A percentile compares a stretch with the other conserved stretches of the same genome.
These are phyloP conservation scores for Talaromyces sp. DNA, from an alignment of 2,329 filamentous ascomycete genomes.

Conservation along the genomic window DNA sequence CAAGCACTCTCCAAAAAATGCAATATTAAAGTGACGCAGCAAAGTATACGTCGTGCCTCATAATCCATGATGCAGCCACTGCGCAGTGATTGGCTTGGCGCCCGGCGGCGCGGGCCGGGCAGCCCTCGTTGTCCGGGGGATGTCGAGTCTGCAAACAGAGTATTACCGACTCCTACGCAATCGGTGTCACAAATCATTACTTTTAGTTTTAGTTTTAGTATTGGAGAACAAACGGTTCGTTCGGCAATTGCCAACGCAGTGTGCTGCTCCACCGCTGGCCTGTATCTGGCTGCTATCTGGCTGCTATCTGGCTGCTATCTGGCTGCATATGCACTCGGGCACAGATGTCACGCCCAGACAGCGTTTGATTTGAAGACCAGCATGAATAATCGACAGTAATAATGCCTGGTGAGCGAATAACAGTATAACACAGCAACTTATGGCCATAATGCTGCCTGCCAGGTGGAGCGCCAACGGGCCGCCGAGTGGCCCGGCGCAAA, in stretches of 20 bases:
- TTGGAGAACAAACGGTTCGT: no score
- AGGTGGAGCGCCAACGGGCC: neutral
- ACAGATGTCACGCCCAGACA: neutral
- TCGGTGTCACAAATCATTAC: no score
- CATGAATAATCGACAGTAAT: neutral
- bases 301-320: neutral
- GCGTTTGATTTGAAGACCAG: neutral
- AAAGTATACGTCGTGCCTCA: no score
- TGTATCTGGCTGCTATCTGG: neutral
- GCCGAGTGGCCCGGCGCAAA: slow-evolving; percentile 10
- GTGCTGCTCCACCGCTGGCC: neutral
- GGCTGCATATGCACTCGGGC: neutral
- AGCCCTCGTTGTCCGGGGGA: neutral
- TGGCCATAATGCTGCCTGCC: neutral
- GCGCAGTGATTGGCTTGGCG: neutral
- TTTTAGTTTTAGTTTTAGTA: no score
- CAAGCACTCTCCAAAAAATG: no score
- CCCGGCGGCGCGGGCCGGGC: no score
- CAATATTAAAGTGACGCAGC: no score
- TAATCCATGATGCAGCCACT: no score
- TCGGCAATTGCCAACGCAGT: neutral
- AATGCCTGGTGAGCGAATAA: neutral
- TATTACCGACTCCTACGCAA: no score
- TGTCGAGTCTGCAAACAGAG: no score
- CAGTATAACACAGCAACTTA: neutral